Conservation (phyloP, 192 early-diverging fungal species). For the Neocallimastix lanati region DNA sequence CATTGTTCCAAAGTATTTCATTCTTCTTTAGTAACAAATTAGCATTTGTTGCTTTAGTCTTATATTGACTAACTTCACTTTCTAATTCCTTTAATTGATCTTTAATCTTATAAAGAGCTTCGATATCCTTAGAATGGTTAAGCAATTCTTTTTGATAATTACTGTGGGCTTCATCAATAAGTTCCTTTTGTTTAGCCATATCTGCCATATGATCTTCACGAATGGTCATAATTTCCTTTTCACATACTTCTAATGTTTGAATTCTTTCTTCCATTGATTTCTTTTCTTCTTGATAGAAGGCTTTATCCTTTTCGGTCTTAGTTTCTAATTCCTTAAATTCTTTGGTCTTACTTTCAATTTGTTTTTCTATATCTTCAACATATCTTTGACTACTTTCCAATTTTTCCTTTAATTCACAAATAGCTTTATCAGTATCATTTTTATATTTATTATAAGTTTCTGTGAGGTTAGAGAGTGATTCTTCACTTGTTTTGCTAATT, state of each 20-base stretch:
- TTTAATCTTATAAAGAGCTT: background rate
- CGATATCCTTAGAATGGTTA: background rate
- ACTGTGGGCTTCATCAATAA: background rate
- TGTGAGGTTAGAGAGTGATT: background rate
- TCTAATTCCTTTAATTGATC: background rate
- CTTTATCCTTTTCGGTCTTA: background rate
- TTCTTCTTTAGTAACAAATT: background rate
- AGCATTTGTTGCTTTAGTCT: background rate
- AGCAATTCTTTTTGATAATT: background rate
- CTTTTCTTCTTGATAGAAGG: background rate
- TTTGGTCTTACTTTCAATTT: background rate
- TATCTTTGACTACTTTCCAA: background rate
- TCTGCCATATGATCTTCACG: background rate
- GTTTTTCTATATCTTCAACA: background rate
- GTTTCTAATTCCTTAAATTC: background rate
- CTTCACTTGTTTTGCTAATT: background rate
- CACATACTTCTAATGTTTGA: background rate
- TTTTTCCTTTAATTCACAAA: background rate
- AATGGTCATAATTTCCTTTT: background rate
- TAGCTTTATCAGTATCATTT: background rate
- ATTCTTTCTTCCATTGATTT: background rate
- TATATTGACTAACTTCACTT: background rate
- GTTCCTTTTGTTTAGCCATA: background rate
- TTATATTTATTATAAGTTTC: background rate
- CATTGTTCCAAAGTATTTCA: background rate